These are phyloP conservation scores for Ramularia endophylla DNA, from an alignment of 2,329 filamentous ascomycete genomes.

Conservation along the genomic window DNA sequence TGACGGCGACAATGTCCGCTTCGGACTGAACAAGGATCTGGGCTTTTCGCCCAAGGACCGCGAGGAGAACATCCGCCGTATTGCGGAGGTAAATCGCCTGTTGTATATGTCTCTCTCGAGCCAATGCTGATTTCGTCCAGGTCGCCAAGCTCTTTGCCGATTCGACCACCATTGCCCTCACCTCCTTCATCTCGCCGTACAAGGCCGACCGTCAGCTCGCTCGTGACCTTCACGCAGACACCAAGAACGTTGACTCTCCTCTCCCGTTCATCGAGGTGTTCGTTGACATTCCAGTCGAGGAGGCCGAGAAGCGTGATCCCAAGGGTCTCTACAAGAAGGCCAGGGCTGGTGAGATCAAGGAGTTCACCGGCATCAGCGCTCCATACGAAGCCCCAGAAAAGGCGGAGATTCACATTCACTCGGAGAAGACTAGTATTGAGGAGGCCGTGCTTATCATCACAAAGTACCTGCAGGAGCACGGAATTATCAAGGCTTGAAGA, in stretches of 20 bases:
- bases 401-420: constrained; percentile 82
- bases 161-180: constrained; percentile 77
- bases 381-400: constrained; percentile 87
- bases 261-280: constrained; percentile 92
- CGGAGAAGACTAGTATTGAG: constrained; percentile 75
- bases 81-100: constrained; percentile 60
- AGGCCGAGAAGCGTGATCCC: constrained; percentile 90
- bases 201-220: constrained; percentile 77
- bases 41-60: constrained; percentile 90
- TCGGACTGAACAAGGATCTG: constrained; percentile 96
- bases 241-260: constrained; percentile 50
- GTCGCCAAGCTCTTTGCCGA: constrained; percentile 97
- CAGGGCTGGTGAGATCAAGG: constrained; percentile 84
- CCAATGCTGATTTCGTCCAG: constrained; percentile 32
- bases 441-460: constrained; percentile 84
- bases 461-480: constrained; percentile 67
- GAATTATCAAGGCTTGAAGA: constrained; percentile 31
- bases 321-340: constrained; percentile 99
- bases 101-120: background rate
- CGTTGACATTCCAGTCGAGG: constrained; percentile 84
- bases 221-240: constrained; percentile 67
- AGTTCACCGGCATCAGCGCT: constrained; percentile 92
- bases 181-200: constrained; percentile 96
- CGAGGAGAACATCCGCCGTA: constrained; percentile 96
- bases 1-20: constrained; percentile 97